Base-by-base conservation (phyloP, 108 stramenopile genomes). In the Skeletonema marinoi region DNA sequence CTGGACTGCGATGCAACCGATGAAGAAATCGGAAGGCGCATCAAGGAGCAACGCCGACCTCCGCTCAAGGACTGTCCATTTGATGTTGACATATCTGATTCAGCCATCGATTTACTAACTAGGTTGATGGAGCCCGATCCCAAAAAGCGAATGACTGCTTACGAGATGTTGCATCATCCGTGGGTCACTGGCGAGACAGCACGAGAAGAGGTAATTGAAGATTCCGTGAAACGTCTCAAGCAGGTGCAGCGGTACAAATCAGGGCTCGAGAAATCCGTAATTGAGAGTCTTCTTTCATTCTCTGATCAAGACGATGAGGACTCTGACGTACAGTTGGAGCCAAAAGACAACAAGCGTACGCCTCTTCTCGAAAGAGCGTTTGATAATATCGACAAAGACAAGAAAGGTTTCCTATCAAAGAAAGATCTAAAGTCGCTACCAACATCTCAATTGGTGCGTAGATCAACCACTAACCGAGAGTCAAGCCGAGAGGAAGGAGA, bases 101-200 rank as follows among this genome's bases (percentile, higher is more conserved):
- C 89, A 7, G 89, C 90, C 6, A 68, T 81, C 66, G 92, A 88
- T 48, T 68, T 89, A 59, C 69, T 89, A 3, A 39, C 12, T 16
- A 82, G 78, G 56, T 74, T 89, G 33, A 82, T 89, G 84, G 86
- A 83, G 31, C 71, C 66, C 0, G 85, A 89, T 78, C 88, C 88
- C 0, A 77, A 78, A 10, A 72, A 73, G 54, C 44, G 87, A 73
- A 79, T 90, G 76, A 88, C 88, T 19, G 88, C 88, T 9, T 72
- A 73, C 54, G 83, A 88, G 21, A 88, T 88, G 89, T 65, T 89
- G 54, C 77, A 86, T 31, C 87, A 86, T 73, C 87, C 91, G 5
- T 92, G 91, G 91, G 81, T 89, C 10, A 65, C 72, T n/a, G 90
- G 89, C 32, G 92, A 91, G 48, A 91, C 89, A 11, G 92, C 92